phyloP scores from a whole-genome alignment of 345 rosid species.

The Aethionema arabicum region DNA sequence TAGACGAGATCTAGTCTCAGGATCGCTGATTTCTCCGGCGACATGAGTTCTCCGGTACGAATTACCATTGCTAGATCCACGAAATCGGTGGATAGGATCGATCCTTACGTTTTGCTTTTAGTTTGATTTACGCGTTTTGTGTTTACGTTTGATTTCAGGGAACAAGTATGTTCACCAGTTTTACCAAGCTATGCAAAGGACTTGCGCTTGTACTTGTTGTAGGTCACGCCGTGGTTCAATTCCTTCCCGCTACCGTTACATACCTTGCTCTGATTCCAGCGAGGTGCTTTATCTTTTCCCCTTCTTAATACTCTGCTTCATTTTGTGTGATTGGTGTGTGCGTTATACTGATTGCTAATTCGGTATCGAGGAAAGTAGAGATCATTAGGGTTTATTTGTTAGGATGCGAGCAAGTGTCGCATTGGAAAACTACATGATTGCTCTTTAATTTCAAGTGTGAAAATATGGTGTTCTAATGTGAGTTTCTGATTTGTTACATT shows the following conservation, averaged over 20 bases:
- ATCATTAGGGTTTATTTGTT: conserved; percentile 1
- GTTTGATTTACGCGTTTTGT: conserved; percentile 3
- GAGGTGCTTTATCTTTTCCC: conserved; percentile 41
- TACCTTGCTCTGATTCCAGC: conserved; percentile 96
- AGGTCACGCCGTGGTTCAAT: conserved; percentile 78
- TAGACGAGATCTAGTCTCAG: conserved; percentile 30
- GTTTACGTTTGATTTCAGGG: conserved; percentile 43
- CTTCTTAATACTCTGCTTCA: background rate
- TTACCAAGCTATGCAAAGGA: conserved; percentile 91
- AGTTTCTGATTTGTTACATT: conserved; percentile 9
- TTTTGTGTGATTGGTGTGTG: conserved; percentile 8
- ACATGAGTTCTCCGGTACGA: conserved; percentile 53
- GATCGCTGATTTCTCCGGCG: conserved; percentile 20
- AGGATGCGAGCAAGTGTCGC: background rate
- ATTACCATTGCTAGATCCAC: conserved; percentile 25
- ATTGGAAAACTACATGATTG: too few relatives aligned
- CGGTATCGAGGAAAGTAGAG: background rate
- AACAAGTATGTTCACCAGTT: conserved; percentile 59
- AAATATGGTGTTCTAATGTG: background rate
- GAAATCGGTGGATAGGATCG: background rate
- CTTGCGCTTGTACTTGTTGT: conserved; percentile 69
- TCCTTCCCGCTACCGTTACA: conserved; percentile 62
- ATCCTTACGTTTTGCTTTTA: background rate
- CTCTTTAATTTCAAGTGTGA: background rate
- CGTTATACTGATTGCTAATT: background rate